These are phyloP conservation scores for Ilex asprella DNA, from an alignment of 257 asterid species.

Conservation along the genomic window DNA sequence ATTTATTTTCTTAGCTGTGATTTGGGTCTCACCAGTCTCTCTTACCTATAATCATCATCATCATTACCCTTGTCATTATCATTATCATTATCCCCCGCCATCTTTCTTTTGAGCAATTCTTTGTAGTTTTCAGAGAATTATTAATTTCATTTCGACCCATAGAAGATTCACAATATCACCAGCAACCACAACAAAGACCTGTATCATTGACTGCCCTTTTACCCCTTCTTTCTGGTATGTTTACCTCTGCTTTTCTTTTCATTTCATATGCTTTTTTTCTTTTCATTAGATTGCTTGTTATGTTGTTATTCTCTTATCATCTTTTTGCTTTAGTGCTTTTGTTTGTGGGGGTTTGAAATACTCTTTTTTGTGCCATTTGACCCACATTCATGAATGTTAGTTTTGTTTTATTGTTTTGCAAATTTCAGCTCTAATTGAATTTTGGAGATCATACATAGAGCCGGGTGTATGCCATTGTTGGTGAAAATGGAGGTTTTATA, in stretches of 20 bases:
- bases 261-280: constrained; percentile 19
- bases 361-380: constrained; percentile 19
- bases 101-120: background rate
- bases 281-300: constrained; percentile 25
- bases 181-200: constrained; percentile 4
- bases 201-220: constrained; percentile 30
- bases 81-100: background rate
- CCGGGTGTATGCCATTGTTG: constrained; percentile 31
- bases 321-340: constrained; percentile 10
- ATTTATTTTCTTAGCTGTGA: constrained; percentile 2
- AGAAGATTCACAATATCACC: background rate
- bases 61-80: background rate
- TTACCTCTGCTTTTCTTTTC: constrained; percentile 19
- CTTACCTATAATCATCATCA: constrained; percentile 16
- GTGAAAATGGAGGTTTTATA: constrained; percentile 38
- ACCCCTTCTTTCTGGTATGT: constrained; percentile 28
- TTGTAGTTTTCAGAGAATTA: no score
- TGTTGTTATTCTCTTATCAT: constrained; percentile 28
- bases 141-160: constrained; percentile 12
- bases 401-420: constrained; percentile 5
- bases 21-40: constrained; percentile 17
- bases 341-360: constrained; percentile 14
- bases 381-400: constrained; percentile 16
- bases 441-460: constrained; percentile 31
- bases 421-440: constrained; percentile 26